Evolutionary conservation across 768 basidiomycete species (phyloP).

Genomic region (Lentinula sp.): DNA sequence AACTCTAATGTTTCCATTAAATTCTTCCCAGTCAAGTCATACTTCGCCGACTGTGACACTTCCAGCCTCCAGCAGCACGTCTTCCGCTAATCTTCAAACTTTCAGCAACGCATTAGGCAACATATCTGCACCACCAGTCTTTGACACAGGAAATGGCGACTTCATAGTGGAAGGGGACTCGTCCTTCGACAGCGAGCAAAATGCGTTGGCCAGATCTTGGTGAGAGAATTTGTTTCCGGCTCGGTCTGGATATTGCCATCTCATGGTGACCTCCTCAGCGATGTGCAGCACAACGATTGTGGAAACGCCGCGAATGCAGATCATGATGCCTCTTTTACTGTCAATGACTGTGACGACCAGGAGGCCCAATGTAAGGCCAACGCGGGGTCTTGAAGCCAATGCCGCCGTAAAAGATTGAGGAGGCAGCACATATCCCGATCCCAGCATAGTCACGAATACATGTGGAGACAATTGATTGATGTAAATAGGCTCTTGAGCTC

Average conservation of each 20-base stretch:
- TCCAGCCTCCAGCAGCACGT: neutral
- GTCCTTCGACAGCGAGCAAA: slow-evolving; percentile 35
- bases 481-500: no score
- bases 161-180: slow-evolving; percentile 36
- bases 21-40: neutral
- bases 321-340: slow-evolving; percentile 41
- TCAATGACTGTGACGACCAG: slow-evolving; percentile 39
- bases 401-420: no score
- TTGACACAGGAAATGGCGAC: neutral
- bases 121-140: neutral
- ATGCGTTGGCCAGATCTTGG: slow-evolving; percentile 46
- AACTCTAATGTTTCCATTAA: neutral
- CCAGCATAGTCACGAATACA: no score
- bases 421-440: no score
- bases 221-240: slow-evolving; percentile 6
- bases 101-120: neutral
- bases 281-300: slow-evolving; percentile 55
- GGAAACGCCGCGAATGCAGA: slow-evolving; percentile 50
- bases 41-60: neutral
- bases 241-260: neutral
- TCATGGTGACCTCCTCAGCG: slow-evolving; percentile 19
- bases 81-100: neutral
- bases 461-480: no score
- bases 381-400: slow-evolving; percentile 1
- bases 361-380: slow-evolving; percentile 32